Percentiles rank a stretch among this genome's conserved stretches.
Conservation (phyloP, 176 grass and related monocot species). For the barley (Hordeum vulgare) region MorexV3_pseudomolecules_assembly NC_058524.1:7693384-7693883, state of each 20-base stretch:
- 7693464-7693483: constrained; percentile 89
- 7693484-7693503: constrained; percentile 95
- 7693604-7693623: constrained; percentile 98
- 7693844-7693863: constrained; percentile 87
- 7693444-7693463: constrained; percentile 87
- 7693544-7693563: constrained; percentile 92
- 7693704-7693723: constrained; percentile 95
- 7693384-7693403: constrained; percentile 90
- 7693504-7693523: constrained; percentile 81
- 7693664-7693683: constrained; percentile 99
- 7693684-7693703: constrained; percentile 96
- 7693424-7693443: constrained; percentile 89
- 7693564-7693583: constrained; percentile 85
- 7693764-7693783: constrained; percentile 92
- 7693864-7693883: constrained; percentile 87
- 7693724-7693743: constrained; percentile 95
- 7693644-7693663: constrained; percentile 96
- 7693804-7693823: constrained; percentile 98
- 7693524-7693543: constrained; percentile 74
- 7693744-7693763: constrained; percentile 92
- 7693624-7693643: constrained; percentile 98
- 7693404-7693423: constrained; percentile 88
- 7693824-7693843: constrained; percentile 71
- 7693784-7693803: constrained; percentile 99
- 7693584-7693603: constrained; percentile 99